These are phyloP conservation scores for Saposhnikovia divaricata DNA, from an alignment of 129 eudicot species.

Conservation along the genomic window DNA sequence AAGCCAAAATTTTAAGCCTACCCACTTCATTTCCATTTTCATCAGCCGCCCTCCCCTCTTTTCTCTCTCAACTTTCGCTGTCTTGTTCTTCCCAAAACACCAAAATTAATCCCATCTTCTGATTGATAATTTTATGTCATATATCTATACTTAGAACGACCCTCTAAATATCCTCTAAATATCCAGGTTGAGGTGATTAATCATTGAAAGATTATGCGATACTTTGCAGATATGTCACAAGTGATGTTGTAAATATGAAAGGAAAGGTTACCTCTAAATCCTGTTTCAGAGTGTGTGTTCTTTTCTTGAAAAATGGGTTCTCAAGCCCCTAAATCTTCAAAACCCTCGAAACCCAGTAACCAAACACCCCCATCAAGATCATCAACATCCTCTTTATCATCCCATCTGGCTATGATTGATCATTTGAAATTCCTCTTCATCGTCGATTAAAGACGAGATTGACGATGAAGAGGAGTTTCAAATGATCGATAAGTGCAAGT, in stretches of 20 bases:
- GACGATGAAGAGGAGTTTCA: slow-evolving; percentile 88
- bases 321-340: slow-evolving; percentile 38
- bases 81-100: too few species aligned
- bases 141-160: too few species aligned
- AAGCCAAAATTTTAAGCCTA: too few species aligned
- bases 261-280: slow-evolving; percentile 68
- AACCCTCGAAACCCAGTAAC: slow-evolving; percentile 46
- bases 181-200: neutral
- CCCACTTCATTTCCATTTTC: too few species aligned
- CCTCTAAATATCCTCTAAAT: too few species aligned
- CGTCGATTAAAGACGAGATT: slow-evolving; percentile 77
- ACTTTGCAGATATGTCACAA: slow-evolving; percentile 58
- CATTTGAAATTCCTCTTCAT: too few species aligned
- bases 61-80: too few species aligned
- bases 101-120: too few species aligned
- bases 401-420: slow-evolving; percentile 77
- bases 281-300: too few species aligned
- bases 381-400: slow-evolving; percentile 40
- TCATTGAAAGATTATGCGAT: neutral
- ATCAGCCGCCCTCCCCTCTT: too few species aligned
- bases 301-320: slow-evolving; percentile 23
- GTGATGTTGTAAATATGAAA: slow-evolving; percentile 86
- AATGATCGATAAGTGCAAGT: slow-evolving; percentile 72
- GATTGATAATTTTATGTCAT: too few species aligned
- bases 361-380: slow-evolving; percentile 28